Base-by-base conservation (phyloP, 176 grass and related monocot genomes). In the Alloteropsis semialata region DNA sequence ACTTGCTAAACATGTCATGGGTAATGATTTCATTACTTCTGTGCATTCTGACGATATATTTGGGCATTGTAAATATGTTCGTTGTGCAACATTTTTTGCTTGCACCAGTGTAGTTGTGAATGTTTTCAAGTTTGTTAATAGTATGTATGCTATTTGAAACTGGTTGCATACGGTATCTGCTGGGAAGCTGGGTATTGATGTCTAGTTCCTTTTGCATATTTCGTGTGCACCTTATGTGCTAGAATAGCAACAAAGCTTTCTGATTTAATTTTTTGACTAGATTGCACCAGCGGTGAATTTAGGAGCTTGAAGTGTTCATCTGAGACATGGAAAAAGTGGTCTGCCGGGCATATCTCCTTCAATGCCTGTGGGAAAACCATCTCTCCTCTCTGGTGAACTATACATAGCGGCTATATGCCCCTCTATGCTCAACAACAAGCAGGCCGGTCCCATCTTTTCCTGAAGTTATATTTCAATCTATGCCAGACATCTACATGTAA, bases 251-350 rank as follows among this genome's bases (percentile, higher is more conserved):
- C 15, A 80, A 38, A 62, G 1, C 25, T 69, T 79, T 69, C 84
- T 90, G 51, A 87, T 43, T 71, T 60, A 71, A 45, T 53, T 6
- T 59, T 37, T 75, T 58, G 18, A 75, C 53, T 86, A 93, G 94
- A 79, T 85, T 93, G 66, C 78, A 66, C 34, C 18, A 81, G 85
- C 58, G 67, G 84, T 87, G 68, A 89, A 82, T 55, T 80, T 55
- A 12, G 41, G 78, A 88, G 82, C 76, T 82, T 76, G 85, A 81
- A 88, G 75, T 68, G 60, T 86, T 84, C 72, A 64, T 70, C 78
- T 4, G 80, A 97, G 90, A 88, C 86, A 97, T 97, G 94, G 94
- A 88, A 90, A 85, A 87, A 85, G 82, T 82, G 72, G 28, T 79
- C 84, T 84, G 36, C 77, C 4, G 69, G 72, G 82, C 88, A 92